A percentile compares a stretch with the other conserved stretches of the same genome.
Conservation (phyloP, 805 yeast species). For the Candida insectorum region DNA sequence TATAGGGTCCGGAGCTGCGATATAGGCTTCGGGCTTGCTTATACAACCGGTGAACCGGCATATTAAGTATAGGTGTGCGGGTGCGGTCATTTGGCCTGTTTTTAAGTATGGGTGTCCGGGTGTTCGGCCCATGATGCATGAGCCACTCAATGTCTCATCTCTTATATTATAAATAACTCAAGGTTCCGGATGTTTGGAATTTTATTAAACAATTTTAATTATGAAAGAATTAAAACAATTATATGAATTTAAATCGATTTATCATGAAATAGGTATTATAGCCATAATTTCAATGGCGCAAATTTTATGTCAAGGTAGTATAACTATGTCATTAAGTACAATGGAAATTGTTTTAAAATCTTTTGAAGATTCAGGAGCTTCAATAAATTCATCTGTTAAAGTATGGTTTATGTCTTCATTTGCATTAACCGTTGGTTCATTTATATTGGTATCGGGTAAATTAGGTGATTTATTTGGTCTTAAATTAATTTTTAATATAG, state of each 20-base stretch:
- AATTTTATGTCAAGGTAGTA: slow-evolving; percentile 34
- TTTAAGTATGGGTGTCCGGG: too few species aligned
- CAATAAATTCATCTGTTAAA: slow-evolving; percentile 18
- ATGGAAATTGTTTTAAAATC: slow-evolving; percentile 33
- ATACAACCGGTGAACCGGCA: slow-evolving; percentile 6
- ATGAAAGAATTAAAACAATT: slow-evolving; percentile 3
- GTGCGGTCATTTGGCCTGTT: too few species aligned
- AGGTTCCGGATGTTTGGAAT: not conserved
- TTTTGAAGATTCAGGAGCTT: slow-evolving; percentile 10
- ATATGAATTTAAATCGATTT: slow-evolving; percentile 14
- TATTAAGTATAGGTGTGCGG: slow-evolving; percentile 6
- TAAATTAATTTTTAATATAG: slow-evolving; percentile 48
- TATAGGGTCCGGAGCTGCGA: too few species aligned
- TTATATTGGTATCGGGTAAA: slow-evolving; percentile 64
- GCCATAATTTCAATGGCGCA: slow-evolving; percentile 28
- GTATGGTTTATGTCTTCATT: slow-evolving; percentile 73
- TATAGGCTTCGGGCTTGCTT: too few species aligned
- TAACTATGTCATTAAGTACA: slow-evolving; percentile 35
- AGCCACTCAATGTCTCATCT: slow-evolving; percentile 1
- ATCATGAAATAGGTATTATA: slow-evolving; percentile 24
- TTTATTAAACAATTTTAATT: not conserved
- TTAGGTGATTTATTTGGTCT: slow-evolving; percentile 73
- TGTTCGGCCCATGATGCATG: slow-evolving; percentile 7
- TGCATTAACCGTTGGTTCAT: slow-evolving; percentile 69
- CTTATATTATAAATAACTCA: too few species aligned